phyloP scores from a whole-genome alignment of 225 moss, liverwort and hornwort species.

The Sphagnum contortum region DNA sequence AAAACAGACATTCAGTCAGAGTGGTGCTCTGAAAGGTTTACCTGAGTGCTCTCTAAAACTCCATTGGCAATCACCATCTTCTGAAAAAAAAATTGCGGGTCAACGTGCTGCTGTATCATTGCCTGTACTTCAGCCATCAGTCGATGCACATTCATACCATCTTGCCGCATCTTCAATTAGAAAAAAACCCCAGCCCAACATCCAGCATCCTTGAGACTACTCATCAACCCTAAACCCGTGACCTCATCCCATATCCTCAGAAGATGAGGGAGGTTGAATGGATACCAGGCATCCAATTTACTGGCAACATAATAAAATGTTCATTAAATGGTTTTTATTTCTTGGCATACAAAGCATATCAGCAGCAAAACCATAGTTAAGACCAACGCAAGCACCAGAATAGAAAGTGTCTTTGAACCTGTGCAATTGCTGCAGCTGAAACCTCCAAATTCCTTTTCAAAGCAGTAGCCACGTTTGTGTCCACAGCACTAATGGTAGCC shows the following conservation, averaged over 20 bases:
- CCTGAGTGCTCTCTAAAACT: slow-evolving; percentile 43
- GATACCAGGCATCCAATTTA: too few species aligned
- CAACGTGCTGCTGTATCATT: slow-evolving; percentile 34
- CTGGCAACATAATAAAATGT: neutral
- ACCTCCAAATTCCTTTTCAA: slow-evolving; percentile 38
- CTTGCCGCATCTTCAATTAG: slow-evolving; percentile 84
- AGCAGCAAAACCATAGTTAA: neutral
- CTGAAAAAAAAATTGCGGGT: slow-evolving; percentile 31
- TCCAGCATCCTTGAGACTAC: too few species aligned
- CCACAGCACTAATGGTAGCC: slow-evolving; percentile 32
- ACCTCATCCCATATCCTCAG: too few species aligned
- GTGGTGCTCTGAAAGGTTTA: too few species aligned
- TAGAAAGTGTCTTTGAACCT: slow-evolving; percentile 18
- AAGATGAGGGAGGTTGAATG: too few species aligned
- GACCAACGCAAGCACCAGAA: too few species aligned
- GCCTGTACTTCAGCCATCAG: slow-evolving; percentile 54
- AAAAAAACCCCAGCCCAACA: too few species aligned
- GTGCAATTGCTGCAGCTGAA: slow-evolving; percentile 29
- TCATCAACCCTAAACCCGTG: too few species aligned
- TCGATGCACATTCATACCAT: slow-evolving; percentile 55
- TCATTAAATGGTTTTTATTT: neutral
- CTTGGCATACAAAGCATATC: neutral
- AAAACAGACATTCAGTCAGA: too few species aligned
- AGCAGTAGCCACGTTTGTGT: slow-evolving; percentile 33
- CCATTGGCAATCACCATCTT: slow-evolving; percentile 19